Conservation (phyloP, 78 protist genomes). For the Guillardia theta region DNA sequence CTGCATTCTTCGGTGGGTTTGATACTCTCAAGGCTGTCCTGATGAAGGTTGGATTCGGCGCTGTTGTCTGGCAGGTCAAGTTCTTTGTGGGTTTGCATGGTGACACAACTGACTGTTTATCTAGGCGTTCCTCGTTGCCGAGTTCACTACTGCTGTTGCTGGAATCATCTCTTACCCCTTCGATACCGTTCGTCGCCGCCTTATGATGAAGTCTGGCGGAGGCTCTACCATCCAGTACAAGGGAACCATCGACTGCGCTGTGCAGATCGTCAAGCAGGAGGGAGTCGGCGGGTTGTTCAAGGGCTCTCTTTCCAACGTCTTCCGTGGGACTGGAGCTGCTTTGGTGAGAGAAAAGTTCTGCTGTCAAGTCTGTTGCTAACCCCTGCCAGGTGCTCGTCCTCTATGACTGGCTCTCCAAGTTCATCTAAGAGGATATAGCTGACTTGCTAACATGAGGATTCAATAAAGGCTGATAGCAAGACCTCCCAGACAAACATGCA, state of each 20-base stretch:
- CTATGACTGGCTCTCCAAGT: constrained; percentile 84
- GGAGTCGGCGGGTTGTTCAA: neutral
- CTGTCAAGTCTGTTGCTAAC: neutral
- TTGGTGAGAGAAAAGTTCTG: neutral
- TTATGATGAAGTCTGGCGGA: constrained; percentile 81
- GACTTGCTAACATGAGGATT: too few species aligned
- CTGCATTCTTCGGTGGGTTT: constrained; percentile 90
- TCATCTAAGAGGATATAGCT: too few species aligned
- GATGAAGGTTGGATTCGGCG: constrained; percentile 23
- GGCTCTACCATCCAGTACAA: constrained; percentile 56
- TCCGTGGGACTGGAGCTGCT: constrained; percentile 82
- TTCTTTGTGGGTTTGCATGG: too few species aligned
- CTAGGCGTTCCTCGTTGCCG: neutral
- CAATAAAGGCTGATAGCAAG: too few species aligned
- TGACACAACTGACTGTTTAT: too few species aligned
- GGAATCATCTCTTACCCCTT: constrained; percentile 93
- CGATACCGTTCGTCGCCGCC: constrained; percentile 95
- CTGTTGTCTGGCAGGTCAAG: neutral
- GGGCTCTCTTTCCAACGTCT: constrained; percentile 79
- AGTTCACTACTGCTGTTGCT: constrained; percentile 54
- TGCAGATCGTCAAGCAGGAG: constrained; percentile 4
- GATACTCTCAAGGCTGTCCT: constrained; percentile 74
- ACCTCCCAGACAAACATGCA: too few species aligned
- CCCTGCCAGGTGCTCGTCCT: constrained; percentile 76
- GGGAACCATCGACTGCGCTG: neutral